Percentiles rank a stretch among this genome's conserved stretches.
Conservation (phyloP, 768 basidiomycete genomes). For the Lactifluus echinatus region DNA sequence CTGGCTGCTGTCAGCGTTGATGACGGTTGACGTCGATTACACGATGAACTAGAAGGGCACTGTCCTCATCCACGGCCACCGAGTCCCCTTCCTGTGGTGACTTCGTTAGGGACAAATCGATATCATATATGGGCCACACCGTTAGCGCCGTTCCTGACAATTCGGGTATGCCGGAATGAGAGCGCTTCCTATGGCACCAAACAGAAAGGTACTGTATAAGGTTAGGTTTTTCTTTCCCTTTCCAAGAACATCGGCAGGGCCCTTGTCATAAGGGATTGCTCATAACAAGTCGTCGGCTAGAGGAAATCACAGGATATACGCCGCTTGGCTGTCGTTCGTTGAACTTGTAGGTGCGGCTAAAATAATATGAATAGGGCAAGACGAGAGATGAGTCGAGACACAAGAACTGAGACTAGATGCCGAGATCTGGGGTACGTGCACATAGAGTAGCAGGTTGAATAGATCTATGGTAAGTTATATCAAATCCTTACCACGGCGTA, state of each 20-base stretch:
- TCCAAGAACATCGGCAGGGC: conserved; percentile 42
- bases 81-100: too few species aligned
- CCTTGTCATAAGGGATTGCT: conserved; percentile 24
- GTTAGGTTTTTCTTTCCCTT: too few species aligned
- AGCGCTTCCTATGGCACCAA: conserved; percentile 61
- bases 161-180: conserved; percentile 61
- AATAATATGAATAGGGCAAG: neutral
- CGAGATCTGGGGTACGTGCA: too few species aligned
- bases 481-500: neutral
- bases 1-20: too few species aligned
- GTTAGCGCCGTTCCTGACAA: too few species aligned
- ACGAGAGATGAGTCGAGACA: neutral
- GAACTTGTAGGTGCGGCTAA: neutral
- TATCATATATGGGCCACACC: too few species aligned
- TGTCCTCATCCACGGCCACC: too few species aligned
- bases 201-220: conserved; percentile 55
- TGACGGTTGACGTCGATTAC: too few species aligned
- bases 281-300: conserved; percentile 22
- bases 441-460: too few species aligned
- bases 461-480: too few species aligned
- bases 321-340: neutral
- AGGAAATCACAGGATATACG: neutral
- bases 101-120: too few species aligned
- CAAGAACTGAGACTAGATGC: neutral
- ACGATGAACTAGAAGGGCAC: too few species aligned